Base-by-base conservation (phyloP, 345 rosid species). In the Erysimum cheiranthoides region DNA sequence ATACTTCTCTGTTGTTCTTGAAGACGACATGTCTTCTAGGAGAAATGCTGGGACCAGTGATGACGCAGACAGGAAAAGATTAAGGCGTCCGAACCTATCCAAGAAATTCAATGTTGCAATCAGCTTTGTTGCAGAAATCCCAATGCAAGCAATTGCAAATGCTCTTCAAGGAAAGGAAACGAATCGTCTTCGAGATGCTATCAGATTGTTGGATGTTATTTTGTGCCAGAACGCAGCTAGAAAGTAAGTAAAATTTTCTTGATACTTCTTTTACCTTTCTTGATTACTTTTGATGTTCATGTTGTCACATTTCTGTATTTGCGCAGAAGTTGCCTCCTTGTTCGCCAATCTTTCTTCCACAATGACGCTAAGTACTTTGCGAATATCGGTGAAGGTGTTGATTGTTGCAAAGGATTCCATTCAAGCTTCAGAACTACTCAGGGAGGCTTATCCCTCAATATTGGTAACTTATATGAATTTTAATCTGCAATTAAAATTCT, bases 141-240 rank as follows among this genome's bases (percentile, higher is more conserved):
- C 61, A 1, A 86, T 85, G 80, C 88, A 83, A 38, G 86, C 93
- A 28, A 88, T 91, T 66, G 88, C 82, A 17, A 84, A 61, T 83
- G 90, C 96, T 5, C 57, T 88, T 52, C 86, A 87, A 16, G 97
- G 97, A 34, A 85, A 86, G 34, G 92, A 91, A 66, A 79, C 90
- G 0, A 87, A 87, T 34, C 83, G 85, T 25, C 78, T 87, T 5
- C 90, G 84, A 53, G 90, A 90, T 74, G 87, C 93, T 8, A 40
- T 88, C 2, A 84, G 97, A 75, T 97, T 87, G 4, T 61, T 93
- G 70, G 97, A 89, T 71, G 85, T 86, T 13, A 87, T 93, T 38
- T 66, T 93, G 72, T 76, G 96, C 65, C 97, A 93, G 80, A 87
- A 87, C 79, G 92, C 95, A 13, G 86, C 93, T 27, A 86, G 80